Base-by-base conservation (phyloP, 2,329 filamentous ascomycete genomes). In the Capronia epimyces region DNA sequence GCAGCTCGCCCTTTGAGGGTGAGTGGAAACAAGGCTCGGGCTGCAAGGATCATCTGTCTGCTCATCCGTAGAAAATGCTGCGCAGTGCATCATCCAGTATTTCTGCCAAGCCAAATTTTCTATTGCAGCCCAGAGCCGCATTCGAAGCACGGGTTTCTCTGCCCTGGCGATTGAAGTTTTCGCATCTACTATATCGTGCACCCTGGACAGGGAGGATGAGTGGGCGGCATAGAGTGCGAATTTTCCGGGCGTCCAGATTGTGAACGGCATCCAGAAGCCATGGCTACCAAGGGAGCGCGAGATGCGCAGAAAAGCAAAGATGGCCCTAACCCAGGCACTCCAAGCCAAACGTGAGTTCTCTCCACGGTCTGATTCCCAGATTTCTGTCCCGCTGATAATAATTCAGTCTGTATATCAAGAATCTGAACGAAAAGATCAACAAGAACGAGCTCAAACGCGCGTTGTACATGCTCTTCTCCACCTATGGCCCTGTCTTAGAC, bases 401-500 rank as follows among this genome's bases (percentile, higher is more conserved):
- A 12, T 32, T 12, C 22, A 94, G 88, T 8, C 80, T 98, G 57
- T 98, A 97, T 67, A 79, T 95, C 62, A 86, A 83, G 46, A 95
- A 96, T 64, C 79, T 98, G 2, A 89, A 88, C 18, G 81, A 89
- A 55, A 96, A 95, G 73, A 81, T 97, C 57, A 87, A 86, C 64
- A 98, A 97, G 69, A 76, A 81, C 55, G 90, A 97, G 67, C 73
- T 98, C 36, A 84, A 89, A 63, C 85, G 88, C 40, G 85, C 86
- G 3, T 78, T 98, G 24, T 98, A 98, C 72, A 87, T 89, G 69
- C 79, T 97, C 10, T 97, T 97, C 69, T 89, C 89, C 9, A 95
- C 89, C 12, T 95, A 95, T 66, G 93, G 93, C 34, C 83, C 89
- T 0, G 86, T 98, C 13, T 80, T 98, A 52, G 93, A 98, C 66